Conservation (phyloP, 371 early-diverging fungal genomes). For the Batkoa obscura region DNA sequence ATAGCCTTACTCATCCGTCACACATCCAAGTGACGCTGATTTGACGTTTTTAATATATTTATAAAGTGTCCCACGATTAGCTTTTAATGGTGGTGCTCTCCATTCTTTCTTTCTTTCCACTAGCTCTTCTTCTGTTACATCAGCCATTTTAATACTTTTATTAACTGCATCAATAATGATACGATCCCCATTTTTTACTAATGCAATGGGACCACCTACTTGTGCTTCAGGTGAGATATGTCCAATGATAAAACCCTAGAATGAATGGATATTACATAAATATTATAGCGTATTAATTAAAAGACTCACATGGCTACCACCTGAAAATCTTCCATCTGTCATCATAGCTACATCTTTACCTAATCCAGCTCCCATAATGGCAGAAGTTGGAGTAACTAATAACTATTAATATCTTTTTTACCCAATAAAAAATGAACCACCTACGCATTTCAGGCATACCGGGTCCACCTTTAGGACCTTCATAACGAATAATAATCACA, state of each 20-base stretch:
- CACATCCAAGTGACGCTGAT: conserved; percentile 65
- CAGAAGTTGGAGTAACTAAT: conserved; percentile 75
- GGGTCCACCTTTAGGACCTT: conserved; percentile 83
- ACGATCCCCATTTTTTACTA: conserved; percentile 69
- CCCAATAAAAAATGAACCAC: conserved; percentile 10
- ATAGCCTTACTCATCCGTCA: conserved; percentile 48
- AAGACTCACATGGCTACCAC: conserved; percentile 67
- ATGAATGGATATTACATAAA: no score
- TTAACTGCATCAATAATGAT: conserved; percentile 70
- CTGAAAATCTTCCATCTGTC: conserved; percentile 95
- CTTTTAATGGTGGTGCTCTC: conserved; percentile 65
- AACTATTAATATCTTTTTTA: neutral
- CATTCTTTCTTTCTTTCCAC: conserved; percentile 39
- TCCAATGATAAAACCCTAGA: conserved; percentile 88
- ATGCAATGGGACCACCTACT: conserved; percentile 86
- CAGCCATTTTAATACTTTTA: conserved; percentile 37
- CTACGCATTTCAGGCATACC: conserved; percentile 87
- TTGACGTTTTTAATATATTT: conserved; percentile 79
- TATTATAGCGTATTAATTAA: no score
- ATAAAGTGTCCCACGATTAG: conserved; percentile 66
- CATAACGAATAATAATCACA: conserved; percentile 74
- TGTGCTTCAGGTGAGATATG: conserved; percentile 95
- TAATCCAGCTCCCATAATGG: conserved; percentile 96
- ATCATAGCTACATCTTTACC: conserved; percentile 89
- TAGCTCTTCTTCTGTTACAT: conserved; percentile 61